Percentiles rank a stretch among this genome's conserved stretches.
Evolutionary conservation across 1,139 yeast species (phyloP).

Genomic region (Kodamaea alishanica): DNA sequence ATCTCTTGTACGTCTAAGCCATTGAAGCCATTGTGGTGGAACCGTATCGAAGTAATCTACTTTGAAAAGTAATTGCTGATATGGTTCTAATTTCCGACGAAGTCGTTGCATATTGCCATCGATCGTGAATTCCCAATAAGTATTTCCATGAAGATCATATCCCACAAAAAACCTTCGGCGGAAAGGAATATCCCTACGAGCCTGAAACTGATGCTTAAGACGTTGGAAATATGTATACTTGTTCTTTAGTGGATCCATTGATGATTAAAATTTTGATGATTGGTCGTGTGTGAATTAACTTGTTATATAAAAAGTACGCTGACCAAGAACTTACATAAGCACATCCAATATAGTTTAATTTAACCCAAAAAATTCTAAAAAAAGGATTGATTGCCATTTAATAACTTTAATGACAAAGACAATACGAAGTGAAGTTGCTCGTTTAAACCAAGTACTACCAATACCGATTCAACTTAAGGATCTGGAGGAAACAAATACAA

Average conservation of each 20-base stretch:
- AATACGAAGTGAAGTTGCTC: slow-evolving; percentile 10
- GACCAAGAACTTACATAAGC: no score
- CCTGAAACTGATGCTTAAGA: slow-evolving; percentile 54
- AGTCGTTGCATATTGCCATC: slow-evolving; percentile 47
- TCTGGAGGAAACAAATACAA: slow-evolving; percentile 25
- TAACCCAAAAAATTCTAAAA: no score
- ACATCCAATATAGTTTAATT: no score
- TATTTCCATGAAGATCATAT: slow-evolving; percentile 75
- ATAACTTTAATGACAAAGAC: no score
- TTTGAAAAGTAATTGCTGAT: slow-evolving; percentile 35
- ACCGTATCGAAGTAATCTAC: slow-evolving; percentile 49
- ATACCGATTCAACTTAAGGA: slow-evolving; percentile 32
- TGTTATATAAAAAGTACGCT: no score
- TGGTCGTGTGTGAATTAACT: slow-evolving; percentile 1
- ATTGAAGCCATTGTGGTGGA: slow-evolving; percentile 78
- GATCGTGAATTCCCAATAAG: slow-evolving; percentile 74
- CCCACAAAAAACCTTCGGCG: slow-evolving; percentile 58
- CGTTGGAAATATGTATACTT: slow-evolving; percentile 41
- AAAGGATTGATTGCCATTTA: no score
- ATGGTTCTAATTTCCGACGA: slow-evolving; percentile 51
- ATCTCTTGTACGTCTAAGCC: slow-evolving; percentile 67
- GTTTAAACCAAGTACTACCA: slow-evolving; percentile 34
- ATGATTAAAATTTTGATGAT: background rate
- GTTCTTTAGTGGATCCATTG: slow-evolving; percentile 27
- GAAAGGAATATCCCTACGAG: slow-evolving; percentile 64